phyloP scores from a whole-genome alignment of 805 yeast genomes.

The Lachancea cidri region DNA sequence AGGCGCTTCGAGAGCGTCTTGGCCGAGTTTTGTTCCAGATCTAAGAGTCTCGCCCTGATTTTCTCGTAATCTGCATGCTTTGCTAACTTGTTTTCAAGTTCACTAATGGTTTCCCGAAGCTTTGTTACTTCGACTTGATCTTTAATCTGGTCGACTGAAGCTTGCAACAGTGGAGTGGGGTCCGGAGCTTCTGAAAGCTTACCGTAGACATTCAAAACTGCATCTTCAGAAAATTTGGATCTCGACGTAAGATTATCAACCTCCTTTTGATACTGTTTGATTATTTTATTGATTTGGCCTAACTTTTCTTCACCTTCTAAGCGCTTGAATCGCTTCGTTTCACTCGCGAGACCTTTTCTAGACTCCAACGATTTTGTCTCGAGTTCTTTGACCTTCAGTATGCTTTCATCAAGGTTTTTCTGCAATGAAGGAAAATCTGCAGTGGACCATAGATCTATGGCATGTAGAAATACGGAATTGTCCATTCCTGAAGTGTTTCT shows the following conservation, averaged over 20 bases:
- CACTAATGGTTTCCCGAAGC: conserved; percentile 46
- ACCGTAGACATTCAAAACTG: conserved; percentile 70
- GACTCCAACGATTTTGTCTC: conserved; percentile 64
- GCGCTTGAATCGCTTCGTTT: conserved; percentile 78
- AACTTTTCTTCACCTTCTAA: conserved; percentile 63
- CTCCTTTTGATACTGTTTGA: conserved; percentile 78
- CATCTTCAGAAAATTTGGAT: conserved; percentile 65
- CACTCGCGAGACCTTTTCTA: conserved; percentile 71
- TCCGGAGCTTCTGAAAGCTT: conserved; percentile 87
- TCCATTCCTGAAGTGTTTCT: neutral
- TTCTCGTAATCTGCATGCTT: conserved; percentile 75
- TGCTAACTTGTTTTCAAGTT: conserved; percentile 53
- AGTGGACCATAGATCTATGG: conserved; percentile 69
- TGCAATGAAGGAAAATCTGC: conserved; percentile 70
- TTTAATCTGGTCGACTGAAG: conserved; percentile 58
- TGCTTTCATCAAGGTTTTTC: conserved; percentile 66
- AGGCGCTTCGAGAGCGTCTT: conserved; percentile 49
- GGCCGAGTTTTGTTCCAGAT: conserved; percentile 56
- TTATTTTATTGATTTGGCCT: conserved; percentile 38
- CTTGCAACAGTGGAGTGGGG: conserved; percentile 75
- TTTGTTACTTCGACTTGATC: conserved; percentile 48
- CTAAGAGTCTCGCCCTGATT: conserved; percentile 54
- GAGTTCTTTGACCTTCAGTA: conserved; percentile 61
- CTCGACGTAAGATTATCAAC: conserved; percentile 78
- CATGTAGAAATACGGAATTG: conserved; percentile 32